Conservation (phyloP, 768 basidiomycete species). For the Mycena latifolia region DNA sequence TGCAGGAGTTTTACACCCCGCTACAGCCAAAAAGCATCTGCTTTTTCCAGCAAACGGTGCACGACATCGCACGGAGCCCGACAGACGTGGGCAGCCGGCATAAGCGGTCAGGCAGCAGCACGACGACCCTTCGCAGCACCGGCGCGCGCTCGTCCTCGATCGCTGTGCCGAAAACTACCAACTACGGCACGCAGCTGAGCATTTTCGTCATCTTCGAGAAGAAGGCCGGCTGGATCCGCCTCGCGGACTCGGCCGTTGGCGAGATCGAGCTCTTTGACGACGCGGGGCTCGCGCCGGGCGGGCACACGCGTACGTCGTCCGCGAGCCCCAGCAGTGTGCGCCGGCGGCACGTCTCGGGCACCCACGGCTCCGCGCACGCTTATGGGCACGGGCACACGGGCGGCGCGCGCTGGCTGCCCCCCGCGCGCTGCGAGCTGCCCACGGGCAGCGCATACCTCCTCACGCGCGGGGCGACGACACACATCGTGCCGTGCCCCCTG, state of each 20-base stretch:
- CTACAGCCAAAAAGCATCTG: conserved; percentile 71
- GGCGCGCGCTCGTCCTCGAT: conserved; percentile 43
- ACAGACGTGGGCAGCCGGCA: conserved; percentile 52
- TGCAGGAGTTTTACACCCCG: conserved; percentile 88
- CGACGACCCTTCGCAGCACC: conserved; percentile 51
- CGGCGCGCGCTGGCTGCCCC: conserved; percentile 61
- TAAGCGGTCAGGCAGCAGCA: conserved; percentile 58
- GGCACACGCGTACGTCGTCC: conserved; percentile 49
- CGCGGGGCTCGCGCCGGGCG: conserved; percentile 39
- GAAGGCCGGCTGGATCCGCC: conserved; percentile 86
- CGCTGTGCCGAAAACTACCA: conserved; percentile 39
- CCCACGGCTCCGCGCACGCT: background rate
- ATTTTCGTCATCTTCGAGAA: conserved; percentile 91
- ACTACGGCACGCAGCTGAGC: conserved; percentile 79
- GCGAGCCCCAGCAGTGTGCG: conserved; percentile 42
- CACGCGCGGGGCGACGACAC: conserved; percentile 77
- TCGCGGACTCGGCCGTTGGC: conserved; percentile 84
- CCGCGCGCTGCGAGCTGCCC: conserved; percentile 60
- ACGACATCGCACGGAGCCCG: conserved; percentile 60
- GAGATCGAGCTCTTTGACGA: conserved; percentile 77
- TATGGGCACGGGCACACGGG: too few relatives aligned
- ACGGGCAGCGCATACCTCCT: conserved; percentile 65
- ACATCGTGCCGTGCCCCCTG: conserved; percentile 76
- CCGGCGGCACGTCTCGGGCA: conserved; percentile 50
- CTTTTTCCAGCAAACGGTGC: conserved; percentile 79